Evolutionary conservation across 2,329 filamentous ascomycete species (phyloP).

Genomic region (Raffaelea arxii): DNA sequence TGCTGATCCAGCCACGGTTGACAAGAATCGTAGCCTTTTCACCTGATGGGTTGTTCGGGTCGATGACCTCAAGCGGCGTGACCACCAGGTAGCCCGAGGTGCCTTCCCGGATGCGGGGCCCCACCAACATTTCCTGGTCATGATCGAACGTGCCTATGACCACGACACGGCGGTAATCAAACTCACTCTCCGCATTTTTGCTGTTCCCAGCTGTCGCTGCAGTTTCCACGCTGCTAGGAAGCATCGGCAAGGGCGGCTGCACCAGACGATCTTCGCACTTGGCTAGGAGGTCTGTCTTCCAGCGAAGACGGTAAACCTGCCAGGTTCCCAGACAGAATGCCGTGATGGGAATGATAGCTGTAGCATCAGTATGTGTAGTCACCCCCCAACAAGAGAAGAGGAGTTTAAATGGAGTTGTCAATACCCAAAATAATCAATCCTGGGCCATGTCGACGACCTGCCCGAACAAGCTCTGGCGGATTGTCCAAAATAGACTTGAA

Average conservation of each 20-base stretch:
- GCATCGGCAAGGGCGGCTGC: constrained; percentile 69
- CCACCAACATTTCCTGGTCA: constrained; percentile 93
- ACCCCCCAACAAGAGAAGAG: not conserved
- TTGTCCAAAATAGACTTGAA: constrained; percentile 85
- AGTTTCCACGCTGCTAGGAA: constrained; percentile 63
- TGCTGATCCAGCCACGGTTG: constrained; percentile 85
- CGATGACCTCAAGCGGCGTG: constrained; percentile 63
- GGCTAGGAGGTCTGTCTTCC: constrained; percentile 89
- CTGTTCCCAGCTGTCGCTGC: constrained; percentile 1
- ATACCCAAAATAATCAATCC: constrained; percentile 70
- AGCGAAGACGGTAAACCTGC: constrained; percentile 86
- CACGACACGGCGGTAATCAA: constrained; percentile 81
- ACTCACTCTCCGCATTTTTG: constrained; percentile 39
- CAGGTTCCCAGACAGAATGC: constrained; percentile 86
- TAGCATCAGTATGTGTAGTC: not conserved
- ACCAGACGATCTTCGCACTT: constrained; percentile 87
- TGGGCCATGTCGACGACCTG: constrained; percentile 63
- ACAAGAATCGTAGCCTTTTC: constrained; percentile 53
- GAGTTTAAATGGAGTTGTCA: constrained; percentile 2
- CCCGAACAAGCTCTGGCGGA: constrained; percentile 69
- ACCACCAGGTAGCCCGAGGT: constrained; percentile 86
- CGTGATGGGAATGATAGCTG: constrained; percentile 78
- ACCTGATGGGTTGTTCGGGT: constrained; percentile 36
- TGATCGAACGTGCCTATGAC: constrained; percentile 68
- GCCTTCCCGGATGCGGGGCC: constrained; percentile 80